Evolutionary conservation across 495 filamentous ascomycete genomes (phyloP).

Genomic region (Terfezia boudieri): DNA sequence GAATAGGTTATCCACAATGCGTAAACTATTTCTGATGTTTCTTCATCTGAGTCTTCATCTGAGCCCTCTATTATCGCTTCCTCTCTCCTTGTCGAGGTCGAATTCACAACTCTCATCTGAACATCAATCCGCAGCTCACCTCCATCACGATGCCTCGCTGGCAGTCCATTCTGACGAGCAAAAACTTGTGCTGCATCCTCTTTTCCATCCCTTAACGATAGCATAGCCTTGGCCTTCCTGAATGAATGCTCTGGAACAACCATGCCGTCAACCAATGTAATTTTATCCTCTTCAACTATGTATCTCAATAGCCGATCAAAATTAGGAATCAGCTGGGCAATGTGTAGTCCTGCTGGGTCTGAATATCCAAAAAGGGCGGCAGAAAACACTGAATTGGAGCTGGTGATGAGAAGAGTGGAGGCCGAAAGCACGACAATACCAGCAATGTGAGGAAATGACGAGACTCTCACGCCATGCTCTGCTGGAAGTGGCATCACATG

Average conservation of each 20-base stretch:
- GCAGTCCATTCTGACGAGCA: slow-evolving; percentile 55
- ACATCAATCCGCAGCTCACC: slow-evolving; percentile 78
- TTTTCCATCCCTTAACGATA: slow-evolving; percentile 60
- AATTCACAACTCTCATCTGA: slow-evolving; percentile 87
- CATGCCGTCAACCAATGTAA: slow-evolving; percentile 72
- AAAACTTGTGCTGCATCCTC: slow-evolving; percentile 55
- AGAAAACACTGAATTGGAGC: slow-evolving; percentile 86
- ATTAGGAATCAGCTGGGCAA: slow-evolving; percentile 60
- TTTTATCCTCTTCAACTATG: slow-evolving; percentile 65
- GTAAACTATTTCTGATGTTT: slow-evolving; percentile 62
- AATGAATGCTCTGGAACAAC: slow-evolving; percentile 93
- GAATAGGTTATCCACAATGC: slow-evolving; percentile 97
- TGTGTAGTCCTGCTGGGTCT: slow-evolving; percentile 53
- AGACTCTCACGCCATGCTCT: slow-evolving; percentile 49
- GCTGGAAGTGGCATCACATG: slow-evolving; percentile 44
- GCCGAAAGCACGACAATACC: slow-evolving; percentile 82
- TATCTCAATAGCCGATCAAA: slow-evolving; percentile 66
- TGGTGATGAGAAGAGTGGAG: slow-evolving; percentile 52
- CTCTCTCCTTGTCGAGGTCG: slow-evolving; percentile 29
- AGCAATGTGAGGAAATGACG: slow-evolving; percentile 89
- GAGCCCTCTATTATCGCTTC: slow-evolving; percentile 20
- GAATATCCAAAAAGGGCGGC: slow-evolving; percentile 75
- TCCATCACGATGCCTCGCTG: slow-evolving; percentile 73
- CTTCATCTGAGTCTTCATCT: slow-evolving; percentile 23
- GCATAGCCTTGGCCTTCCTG: slow-evolving; percentile 61